Evolutionary conservation across 768 basidiomycete genomes (phyloP), one percentile per base, ranked within the genome.

Genomic region (Dioszegia crocea): DNA sequence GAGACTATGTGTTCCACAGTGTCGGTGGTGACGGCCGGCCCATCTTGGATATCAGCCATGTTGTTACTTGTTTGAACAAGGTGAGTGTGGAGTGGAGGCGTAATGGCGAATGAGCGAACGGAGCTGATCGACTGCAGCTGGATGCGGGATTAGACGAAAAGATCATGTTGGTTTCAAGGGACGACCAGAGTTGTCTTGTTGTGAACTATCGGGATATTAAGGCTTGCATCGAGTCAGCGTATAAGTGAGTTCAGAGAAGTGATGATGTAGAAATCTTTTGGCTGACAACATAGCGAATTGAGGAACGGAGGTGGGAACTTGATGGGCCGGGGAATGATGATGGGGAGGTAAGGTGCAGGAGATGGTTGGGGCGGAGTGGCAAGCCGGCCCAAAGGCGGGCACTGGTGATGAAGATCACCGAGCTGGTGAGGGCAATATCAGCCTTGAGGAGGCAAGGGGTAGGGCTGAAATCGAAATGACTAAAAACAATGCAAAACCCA

Each of bases 1-100:
- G 96, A 17, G 96, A 99, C 77, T 93, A 89, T 67, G 92, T 99
- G 24, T 99, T 99, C 78, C 96, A 99, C 73, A 92, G 96, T 76
- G 87, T 96, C 40, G 92, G 96, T 64, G 89, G 91, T 71, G 82
- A 84, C 64, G 89, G 91, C 10, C 85, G 87, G 53, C 93, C 96
- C 0, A 84, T 96, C 17, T 81, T 97, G 57, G 92, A 93, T 72
- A 78, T 99, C 60, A 84, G 86, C 0, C 93, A 98, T 78, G 93
- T 99, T 11, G 79, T 99, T 23, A 84, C 87, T 1, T 91, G 89
- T 71, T 79, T 99, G 64, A 98, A 93, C 82, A 99, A 98, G 84
- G 90, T 87, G 40, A 38, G 81, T 77, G 19, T 36, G 23, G n/a
- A 17, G n/a, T 0, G n/a, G 24, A 29, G 26, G 54, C 23, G 5